These are phyloP conservation scores for Podospora sp. DNA, from an alignment of 495 filamentous ascomycete species.

Conservation along the genomic window DNA sequence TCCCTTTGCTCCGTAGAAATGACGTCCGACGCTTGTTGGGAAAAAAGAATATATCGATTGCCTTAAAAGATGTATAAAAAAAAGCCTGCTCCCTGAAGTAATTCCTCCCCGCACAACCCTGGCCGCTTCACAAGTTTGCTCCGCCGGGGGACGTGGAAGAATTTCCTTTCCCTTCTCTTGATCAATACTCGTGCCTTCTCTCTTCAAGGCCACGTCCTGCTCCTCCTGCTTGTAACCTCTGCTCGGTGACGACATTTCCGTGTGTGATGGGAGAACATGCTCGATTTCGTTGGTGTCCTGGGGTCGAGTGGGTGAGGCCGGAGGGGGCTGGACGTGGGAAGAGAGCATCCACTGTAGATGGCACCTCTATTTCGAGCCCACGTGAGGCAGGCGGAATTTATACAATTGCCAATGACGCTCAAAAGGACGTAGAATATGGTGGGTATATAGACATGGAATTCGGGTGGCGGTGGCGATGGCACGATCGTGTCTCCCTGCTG, in stretches of 20 bases:
- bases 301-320: background rate
- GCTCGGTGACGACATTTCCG: background rate
- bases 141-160: background rate
- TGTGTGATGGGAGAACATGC: background rate
- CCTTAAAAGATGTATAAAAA: background rate
- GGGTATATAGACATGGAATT: conserved; percentile 12
- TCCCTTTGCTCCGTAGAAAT: background rate
- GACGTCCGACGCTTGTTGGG: background rate
- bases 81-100: background rate
- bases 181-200: background rate
- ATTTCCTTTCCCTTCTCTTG: background rate
- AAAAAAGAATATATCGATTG: background rate
- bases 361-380: conserved; percentile 2
- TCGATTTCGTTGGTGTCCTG: background rate
- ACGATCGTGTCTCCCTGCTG: conserved; percentile 13
- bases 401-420: conserved; percentile 5
- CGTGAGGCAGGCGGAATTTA: background rate
- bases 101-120: background rate
- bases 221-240: background rate
- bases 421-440: background rate
- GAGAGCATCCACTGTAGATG: conserved; percentile 8
- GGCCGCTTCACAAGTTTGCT: background rate
- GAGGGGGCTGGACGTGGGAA: background rate
- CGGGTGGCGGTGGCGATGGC: background rate
- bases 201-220: background rate